Conservation (phyloP, 2,329 filamentous ascomycete genomes). For the Sclerotinia subarctica region DNA sequence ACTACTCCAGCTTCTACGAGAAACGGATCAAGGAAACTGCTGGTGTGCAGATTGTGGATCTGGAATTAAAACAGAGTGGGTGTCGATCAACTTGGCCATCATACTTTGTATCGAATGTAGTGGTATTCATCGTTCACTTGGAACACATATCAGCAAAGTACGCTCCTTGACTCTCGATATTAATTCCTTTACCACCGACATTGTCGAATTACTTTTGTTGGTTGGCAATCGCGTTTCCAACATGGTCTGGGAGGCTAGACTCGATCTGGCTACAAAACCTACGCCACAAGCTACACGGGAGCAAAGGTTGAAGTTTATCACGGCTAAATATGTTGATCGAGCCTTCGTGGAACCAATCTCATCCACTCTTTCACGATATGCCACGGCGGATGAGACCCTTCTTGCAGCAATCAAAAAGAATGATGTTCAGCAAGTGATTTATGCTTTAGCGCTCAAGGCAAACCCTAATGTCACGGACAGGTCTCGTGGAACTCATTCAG, state of each 20-base stretch:
- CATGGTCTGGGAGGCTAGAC: slow-evolving; percentile 88
- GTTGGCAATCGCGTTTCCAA: slow-evolving; percentile 95
- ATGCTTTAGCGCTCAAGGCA: slow-evolving; percentile 79
- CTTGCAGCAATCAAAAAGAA: slow-evolving; percentile 94
- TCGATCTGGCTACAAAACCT: slow-evolving; percentile 72
- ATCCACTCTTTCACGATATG: slow-evolving; percentile 69
- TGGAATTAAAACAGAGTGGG: slow-evolving; percentile 93
- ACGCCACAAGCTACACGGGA: slow-evolving; percentile 76
- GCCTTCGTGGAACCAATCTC: slow-evolving; percentile 78
- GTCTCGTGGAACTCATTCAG: slow-evolving; percentile 80
- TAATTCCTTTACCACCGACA: slow-evolving; percentile 93
- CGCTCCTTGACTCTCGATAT: slow-evolving; percentile 93
- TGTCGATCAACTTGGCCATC: slow-evolving; percentile 95
- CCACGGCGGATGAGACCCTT: slow-evolving; percentile 80
- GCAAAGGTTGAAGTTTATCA: slow-evolving; percentile 92
- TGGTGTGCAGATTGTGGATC: slow-evolving; percentile 95
- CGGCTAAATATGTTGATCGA: slow-evolving; percentile 85
- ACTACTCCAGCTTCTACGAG: slow-evolving; percentile 80
- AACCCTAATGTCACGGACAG: slow-evolving; percentile 85
- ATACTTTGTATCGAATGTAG: slow-evolving; percentile 97
- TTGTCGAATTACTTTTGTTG: slow-evolving; percentile 86
- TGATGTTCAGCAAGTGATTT: slow-evolving; percentile 89
- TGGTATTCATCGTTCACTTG: slow-evolving; percentile 91
- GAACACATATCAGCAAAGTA: slow-evolving; percentile 96
- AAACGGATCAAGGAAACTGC: slow-evolving; percentile 87